Evolutionary conservation across 208 protist species (phyloP).

Genomic region (Leishmania tropica): DNA sequence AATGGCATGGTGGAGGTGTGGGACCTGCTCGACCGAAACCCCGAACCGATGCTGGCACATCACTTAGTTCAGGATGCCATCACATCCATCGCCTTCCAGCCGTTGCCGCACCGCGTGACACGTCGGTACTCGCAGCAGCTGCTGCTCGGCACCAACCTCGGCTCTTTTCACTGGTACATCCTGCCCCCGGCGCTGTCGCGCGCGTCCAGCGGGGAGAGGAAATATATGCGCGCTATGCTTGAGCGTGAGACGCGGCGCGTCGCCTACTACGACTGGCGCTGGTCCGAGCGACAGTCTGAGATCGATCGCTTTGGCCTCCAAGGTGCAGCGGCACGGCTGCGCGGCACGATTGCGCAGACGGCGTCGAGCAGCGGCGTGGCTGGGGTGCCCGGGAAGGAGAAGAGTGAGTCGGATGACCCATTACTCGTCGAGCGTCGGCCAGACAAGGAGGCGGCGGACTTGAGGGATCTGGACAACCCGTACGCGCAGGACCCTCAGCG

Average conservation of each 20-base stretch:
- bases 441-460: conserved; percentile 20
- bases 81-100: conserved; percentile 88
- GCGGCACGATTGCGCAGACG: conserved; percentile 23
- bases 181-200: conserved; percentile 84
- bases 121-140: conserved; percentile 80
- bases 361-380: not conserved
- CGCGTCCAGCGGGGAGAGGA: conserved; percentile 71
- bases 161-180: conserved; percentile 89
- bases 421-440: conserved; percentile 13
- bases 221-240: conserved; percentile 83
- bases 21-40: conserved; percentile 92
- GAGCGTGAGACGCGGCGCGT: conserved; percentile 89
- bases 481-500: conserved; percentile 70
- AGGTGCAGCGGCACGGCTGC: conserved; percentile 30
- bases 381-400: conserved; percentile 3
- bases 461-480: conserved; percentile 45
- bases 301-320: conserved; percentile 77
- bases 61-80: conserved; percentile 92
- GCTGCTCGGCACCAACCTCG: conserved; percentile 83
- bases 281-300: conserved; percentile 74
- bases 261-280: conserved; percentile 86
- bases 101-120: conserved; percentile 46
- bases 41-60: conserved; percentile 83
- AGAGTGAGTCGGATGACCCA: conserved; percentile 9
- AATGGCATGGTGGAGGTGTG: conserved; percentile 90